Conservation (phyloP, 2,329 filamentous ascomycete genomes). For the Emericellopsis atlantica region DNA sequence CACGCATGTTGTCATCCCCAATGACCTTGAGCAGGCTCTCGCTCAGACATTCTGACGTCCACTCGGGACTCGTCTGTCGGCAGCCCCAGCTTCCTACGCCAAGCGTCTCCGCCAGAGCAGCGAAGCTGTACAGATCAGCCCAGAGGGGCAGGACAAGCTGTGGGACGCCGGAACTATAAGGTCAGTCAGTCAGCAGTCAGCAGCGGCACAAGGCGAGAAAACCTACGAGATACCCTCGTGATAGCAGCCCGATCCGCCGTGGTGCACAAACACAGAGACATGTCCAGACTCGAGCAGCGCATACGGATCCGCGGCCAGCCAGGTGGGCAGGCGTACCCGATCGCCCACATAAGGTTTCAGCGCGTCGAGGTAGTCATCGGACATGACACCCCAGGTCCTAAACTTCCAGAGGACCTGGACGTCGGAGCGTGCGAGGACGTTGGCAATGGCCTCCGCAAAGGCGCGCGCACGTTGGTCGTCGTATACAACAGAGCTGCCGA, state of each 20-base stretch:
- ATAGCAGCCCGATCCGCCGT: constrained; percentile 22
- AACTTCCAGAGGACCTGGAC: constrained; percentile 16
- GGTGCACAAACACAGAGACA: constrained; percentile 17
- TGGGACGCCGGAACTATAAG: constrained; percentile 23
- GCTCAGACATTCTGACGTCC: constrained; percentile 11
- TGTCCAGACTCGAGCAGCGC: constrained; percentile 16
- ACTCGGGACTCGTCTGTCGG: constrained; percentile 14
- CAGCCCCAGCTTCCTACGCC: constrained; percentile 25
- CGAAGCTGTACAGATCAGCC: constrained; percentile 29
- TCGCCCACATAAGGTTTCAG: constrained; percentile 5
- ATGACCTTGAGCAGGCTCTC: constrained; percentile 11
- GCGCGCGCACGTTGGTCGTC: constrained; percentile 5
- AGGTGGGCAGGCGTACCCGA: constrained; percentile 7
- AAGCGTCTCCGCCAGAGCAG: constrained; percentile 23
- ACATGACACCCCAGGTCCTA: constrained; percentile 1
- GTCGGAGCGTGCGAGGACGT: constrained; percentile 5
- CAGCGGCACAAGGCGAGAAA: neutral
- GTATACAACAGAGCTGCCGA: constrained; percentile 10
- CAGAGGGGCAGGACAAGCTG: constrained; percentile 30
- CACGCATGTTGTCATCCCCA: constrained; percentile 4
- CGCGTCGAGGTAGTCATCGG: constrained; percentile 3
- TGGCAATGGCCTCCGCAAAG: constrained; percentile 10
- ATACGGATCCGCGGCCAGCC: constrained; percentile 12
- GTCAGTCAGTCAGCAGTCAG: constrained; percentile 1
- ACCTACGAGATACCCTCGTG: constrained; percentile 27